These are phyloP conservation scores for Sugiyamaella neomexicana DNA, from an alignment of 1,139 yeast species.

Conservation along the genomic window DNA sequence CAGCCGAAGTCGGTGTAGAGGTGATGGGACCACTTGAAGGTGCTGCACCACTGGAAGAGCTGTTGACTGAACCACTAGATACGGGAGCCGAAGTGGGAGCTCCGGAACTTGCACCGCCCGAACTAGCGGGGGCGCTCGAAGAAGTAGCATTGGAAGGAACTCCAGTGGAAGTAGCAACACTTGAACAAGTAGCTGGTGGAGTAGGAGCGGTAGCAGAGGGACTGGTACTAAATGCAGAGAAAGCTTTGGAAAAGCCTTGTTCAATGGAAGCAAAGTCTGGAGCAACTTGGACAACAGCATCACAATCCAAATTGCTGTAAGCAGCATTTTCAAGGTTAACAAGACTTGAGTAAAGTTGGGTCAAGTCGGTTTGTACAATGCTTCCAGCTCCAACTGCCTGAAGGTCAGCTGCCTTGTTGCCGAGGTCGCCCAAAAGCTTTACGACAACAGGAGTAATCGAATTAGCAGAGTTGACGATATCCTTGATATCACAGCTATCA, in stretches of 20 bases:
- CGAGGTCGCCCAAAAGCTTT: conserved; percentile 20
- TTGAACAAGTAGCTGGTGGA: conserved; percentile 15
- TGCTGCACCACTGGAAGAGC: background rate
- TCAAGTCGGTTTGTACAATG: conserved; percentile 24
- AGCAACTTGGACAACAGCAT: conserved; percentile 9
- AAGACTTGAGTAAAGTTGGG: conserved; percentile 19
- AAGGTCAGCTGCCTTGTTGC: conserved; percentile 22
- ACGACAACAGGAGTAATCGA: conserved; percentile 19
- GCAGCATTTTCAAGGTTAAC: conserved; percentile 21
- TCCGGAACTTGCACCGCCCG: conserved; percentile 9
- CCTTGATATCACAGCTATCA: conserved; percentile 12
- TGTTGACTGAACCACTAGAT: background rate
- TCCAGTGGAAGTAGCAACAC: conserved; percentile 1
- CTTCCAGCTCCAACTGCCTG: conserved; percentile 23
- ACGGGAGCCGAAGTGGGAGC: background rate
- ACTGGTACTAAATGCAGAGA: conserved; percentile 15
- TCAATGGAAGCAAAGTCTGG: conserved; percentile 21
- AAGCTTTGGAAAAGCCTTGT: conserved; percentile 21
- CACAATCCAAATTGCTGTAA: conserved; percentile 11
- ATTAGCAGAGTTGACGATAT: conserved; percentile 16
- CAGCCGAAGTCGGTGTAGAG: conserved; percentile 1
- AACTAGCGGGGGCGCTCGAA: conserved; percentile 9
- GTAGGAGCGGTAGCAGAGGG: conserved; percentile 18
- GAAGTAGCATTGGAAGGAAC: conserved; percentile 5
- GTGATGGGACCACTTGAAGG: conserved; percentile 8